Percentiles rank a stretch among this genome's conserved stretches.
These are phyloP conservation scores for Globisporangium cederbergense DNA, from an alignment of 352 stramenopile species.

Conservation along the genomic window DNA sequence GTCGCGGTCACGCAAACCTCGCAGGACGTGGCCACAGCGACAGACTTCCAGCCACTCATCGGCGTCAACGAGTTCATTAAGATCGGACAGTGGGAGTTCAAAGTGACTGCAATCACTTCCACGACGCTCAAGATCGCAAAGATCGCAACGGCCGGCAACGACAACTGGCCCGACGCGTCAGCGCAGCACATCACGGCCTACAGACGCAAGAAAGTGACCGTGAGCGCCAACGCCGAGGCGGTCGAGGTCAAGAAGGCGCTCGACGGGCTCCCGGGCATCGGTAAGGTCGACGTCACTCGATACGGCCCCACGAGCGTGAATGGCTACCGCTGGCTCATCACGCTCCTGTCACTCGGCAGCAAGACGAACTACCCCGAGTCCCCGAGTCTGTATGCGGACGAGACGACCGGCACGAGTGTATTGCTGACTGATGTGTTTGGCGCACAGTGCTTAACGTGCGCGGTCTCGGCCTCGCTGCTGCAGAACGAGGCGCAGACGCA, in stretches of 20 bases:
- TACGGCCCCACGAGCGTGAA: constrained; percentile 50
- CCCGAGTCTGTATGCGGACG: constrained; percentile 59
- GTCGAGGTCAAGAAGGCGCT: constrained; percentile 44
- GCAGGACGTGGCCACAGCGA: constrained; percentile 33
- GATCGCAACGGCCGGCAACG: constrained; percentile 17
- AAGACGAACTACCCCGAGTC: constrained; percentile 44
- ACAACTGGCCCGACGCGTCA: constrained; percentile 37
- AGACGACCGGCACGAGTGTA: constrained; percentile 28
- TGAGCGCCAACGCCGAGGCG: constrained; percentile 50
- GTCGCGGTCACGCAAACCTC: constrained; percentile 43
- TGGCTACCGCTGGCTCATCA: constrained; percentile 65
- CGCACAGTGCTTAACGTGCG: constrained; percentile 38
- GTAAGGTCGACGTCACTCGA: constrained; percentile 52
- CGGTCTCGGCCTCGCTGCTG: constrained; percentile 30
- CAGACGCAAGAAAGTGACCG: constrained; percentile 60
- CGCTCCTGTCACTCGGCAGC: constrained; percentile 60
- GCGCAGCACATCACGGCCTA: constrained; percentile 56
- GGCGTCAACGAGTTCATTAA: constrained; percentile 46
- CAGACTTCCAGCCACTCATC: constrained; percentile 37
- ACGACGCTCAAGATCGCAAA: constrained; percentile 34
- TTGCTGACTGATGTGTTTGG: constrained; percentile 48
- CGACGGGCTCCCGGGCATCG: constrained; percentile 44
- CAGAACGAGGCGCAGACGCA: constrained; percentile 34
- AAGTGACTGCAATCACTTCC: constrained; percentile 28
- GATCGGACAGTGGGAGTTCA: constrained; percentile 50